Evolutionary conservation across 441 rosid genomes (phyloP), one percentile per base, ranked within the genome.

Genomic region (Adansonia madagascariensis): DNA sequence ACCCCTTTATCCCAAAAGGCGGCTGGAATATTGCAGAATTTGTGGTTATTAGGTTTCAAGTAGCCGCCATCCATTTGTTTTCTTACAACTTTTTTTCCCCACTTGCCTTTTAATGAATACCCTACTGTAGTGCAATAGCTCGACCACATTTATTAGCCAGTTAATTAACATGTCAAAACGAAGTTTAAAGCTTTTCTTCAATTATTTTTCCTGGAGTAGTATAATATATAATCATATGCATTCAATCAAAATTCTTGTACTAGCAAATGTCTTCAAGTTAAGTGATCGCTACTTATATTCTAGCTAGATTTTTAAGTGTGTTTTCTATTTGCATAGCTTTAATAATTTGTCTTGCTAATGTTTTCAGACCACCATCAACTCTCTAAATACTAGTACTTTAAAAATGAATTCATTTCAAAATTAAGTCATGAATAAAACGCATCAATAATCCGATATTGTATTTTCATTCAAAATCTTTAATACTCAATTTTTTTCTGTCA

Each of bases 21-120:
- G 31, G 31, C 31, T 27, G 31, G 31, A 27, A 27, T 27, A 27
- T 27, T 27, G 15, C 22, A 1, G 3, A 24, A 50, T 27, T 27
- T 52, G 74, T 50, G 74, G 74, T 52, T 52, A n/a, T 7, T 27
- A 71, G 74, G 74, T 49, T 52, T 52, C 47, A 71, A 15, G 24
- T n/a, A 70, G 74, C 44, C 74, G 50, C 60, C 27, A 27, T 70
- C 59, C 6, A 49, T 47, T 5, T 22, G 22, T 10, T 67, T 22
- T 47, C 7, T 18, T 10, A 46, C 35, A 8, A 46, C 41, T 46
- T 44, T 67, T 0, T 44, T 3, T 12, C 7, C 53, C 39, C 35
- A 67, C 27, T 65, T 8, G 70, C 55, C 50, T 39, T 46, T 67
- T 44, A 20, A 46, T 67, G 35, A 67, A 67, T 10, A 10, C 17